These are phyloP conservation scores for Pyrenopolyporus hunteri DNA, from an alignment of 495 filamentous ascomycete species.

Conservation along the genomic window DNA sequence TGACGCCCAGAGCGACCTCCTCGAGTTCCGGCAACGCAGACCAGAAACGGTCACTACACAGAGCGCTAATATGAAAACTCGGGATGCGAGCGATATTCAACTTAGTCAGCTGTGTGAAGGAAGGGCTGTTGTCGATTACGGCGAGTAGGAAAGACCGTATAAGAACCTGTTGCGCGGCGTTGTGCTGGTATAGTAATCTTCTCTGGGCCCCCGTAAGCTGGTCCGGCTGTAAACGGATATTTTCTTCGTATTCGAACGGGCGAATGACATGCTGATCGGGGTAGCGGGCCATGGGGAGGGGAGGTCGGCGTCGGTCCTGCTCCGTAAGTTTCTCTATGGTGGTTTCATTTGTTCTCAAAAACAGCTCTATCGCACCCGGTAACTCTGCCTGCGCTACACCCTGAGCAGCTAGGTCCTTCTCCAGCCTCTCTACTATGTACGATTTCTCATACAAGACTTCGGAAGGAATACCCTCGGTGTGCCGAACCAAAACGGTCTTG, in stretches of 20 bases:
- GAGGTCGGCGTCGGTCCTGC: constrained; percentile 5
- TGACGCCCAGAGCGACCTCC: constrained; percentile 54
- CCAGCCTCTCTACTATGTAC: constrained; percentile 13
- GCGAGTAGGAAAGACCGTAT: constrained; percentile 61
- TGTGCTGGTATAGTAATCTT: constrained; percentile 63
- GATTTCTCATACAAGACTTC: background rate
- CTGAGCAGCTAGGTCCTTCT: constrained; percentile 29
- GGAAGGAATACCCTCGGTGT: background rate
- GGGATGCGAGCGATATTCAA: constrained; percentile 61
- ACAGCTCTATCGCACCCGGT: background rate
- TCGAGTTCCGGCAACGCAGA: constrained; percentile 49
- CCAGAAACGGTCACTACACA: constrained; percentile 60
- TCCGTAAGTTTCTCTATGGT: background rate
- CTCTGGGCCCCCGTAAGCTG: constrained; percentile 56
- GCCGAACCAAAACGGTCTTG: background rate
- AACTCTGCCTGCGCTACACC: background rate
- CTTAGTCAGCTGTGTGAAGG: constrained; percentile 50
- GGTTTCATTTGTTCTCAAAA: background rate
- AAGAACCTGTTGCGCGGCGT: constrained; percentile 64
- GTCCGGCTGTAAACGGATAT: constrained; percentile 24
- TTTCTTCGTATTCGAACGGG: accelerated
- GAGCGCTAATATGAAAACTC: constrained; percentile 50
- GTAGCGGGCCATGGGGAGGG: background rate
- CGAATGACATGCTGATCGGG: background rate
- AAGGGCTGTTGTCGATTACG: constrained; percentile 52